phyloP scores from a whole-genome alignment of 1,284 basidiomycete species.

The Cryptococcus floricola region DNA sequence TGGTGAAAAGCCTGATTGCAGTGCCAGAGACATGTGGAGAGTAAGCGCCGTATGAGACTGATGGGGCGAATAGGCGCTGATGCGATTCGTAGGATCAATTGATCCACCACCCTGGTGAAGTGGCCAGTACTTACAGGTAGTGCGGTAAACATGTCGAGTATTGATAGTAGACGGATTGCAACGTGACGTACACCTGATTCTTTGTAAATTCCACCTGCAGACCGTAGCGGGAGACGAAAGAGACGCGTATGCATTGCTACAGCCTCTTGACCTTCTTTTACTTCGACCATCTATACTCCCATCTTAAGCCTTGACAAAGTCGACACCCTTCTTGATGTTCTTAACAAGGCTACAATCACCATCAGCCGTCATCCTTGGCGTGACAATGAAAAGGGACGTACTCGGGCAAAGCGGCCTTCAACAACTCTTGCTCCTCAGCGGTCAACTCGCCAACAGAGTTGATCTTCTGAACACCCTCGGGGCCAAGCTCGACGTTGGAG shows the following conservation, averaged over 20 bases:
- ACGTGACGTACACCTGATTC: too few relatives aligned
- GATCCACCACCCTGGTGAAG: too few relatives aligned
- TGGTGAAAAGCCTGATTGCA: too few relatives aligned
- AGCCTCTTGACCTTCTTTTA: not conserved
- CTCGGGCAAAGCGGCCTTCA: conserved; percentile 84
- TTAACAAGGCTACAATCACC: conserved; percentile 62
- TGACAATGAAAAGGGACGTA: conserved; percentile 20
- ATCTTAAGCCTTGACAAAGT: conserved; percentile 57
- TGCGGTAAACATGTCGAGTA: too few relatives aligned
- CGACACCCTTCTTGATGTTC: conserved; percentile 93
- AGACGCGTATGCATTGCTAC: not conserved
- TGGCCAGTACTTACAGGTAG: too few relatives aligned
- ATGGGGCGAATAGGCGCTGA: too few relatives aligned
- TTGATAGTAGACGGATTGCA: too few relatives aligned
- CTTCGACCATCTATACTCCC: not conserved
- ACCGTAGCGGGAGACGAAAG: too few relatives aligned
- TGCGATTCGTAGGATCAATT: too few relatives aligned
- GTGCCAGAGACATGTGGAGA: too few relatives aligned
- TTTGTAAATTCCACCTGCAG: too few relatives aligned
- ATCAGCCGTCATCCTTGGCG: not conserved
- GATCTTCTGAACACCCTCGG: conserved; percentile 86
- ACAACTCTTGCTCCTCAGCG: conserved; percentile 75
- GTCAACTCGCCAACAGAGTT: conserved; percentile 71
- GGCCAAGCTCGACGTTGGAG: conserved; percentile 73
- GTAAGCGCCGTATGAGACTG: too few relatives aligned